phyloP scores from a whole-genome alignment of 164 flowering plant species.

The Tetrastigma voinierianum region DNA sequence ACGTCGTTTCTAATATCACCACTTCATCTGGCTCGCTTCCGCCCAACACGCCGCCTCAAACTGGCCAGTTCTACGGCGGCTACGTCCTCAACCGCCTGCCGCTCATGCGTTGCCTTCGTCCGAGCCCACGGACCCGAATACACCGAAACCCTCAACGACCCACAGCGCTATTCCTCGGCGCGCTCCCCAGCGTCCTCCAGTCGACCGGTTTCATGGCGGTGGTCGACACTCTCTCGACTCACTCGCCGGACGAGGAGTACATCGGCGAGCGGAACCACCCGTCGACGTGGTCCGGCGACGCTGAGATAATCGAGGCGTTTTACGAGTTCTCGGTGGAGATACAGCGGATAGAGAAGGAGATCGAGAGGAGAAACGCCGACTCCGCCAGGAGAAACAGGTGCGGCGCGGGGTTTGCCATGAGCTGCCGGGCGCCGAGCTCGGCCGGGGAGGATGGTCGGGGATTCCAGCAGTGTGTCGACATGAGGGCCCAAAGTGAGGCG shows the following conservation, averaged over 20 bases:
- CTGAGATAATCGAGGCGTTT: slow-evolving; percentile 66
- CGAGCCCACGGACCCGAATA: slow-evolving; percentile 78
- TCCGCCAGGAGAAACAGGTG: slow-evolving; percentile 60
- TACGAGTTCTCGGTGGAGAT: slow-evolving; percentile 75
- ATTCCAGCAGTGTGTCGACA: slow-evolving; percentile 86
- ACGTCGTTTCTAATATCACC: slow-evolving; percentile 64
- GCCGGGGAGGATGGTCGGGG: slow-evolving; percentile 87
- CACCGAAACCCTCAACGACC: slow-evolving; percentile 52
- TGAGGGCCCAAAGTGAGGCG: slow-evolving; percentile 8
- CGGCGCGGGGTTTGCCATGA: slow-evolving; percentile 93
- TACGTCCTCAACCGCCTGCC: slow-evolving; percentile 97
- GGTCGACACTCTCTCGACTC: slow-evolving; percentile 83
- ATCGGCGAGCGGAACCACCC: slow-evolving; percentile 77
- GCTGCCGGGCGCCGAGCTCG: slow-evolving; percentile 80
- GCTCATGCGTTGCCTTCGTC: slow-evolving; percentile 70
- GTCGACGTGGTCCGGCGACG: slow-evolving; percentile 74
- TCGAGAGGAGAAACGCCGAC: slow-evolving; percentile 65
- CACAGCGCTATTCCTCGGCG: slow-evolving; percentile 62
- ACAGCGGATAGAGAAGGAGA: slow-evolving; percentile 63
- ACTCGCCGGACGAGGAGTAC: slow-evolving; percentile 96
- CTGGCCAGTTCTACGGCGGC: slow-evolving; percentile 94
- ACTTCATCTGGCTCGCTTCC: slow-evolving; percentile 91
- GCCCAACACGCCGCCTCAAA: slow-evolving; percentile 98
- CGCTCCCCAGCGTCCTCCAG: slow-evolving; percentile 71
- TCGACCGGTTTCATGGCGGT: slow-evolving; percentile 89